phyloP scores from a whole-genome alignment of 768 basidiomycete species.

The Lactarius sp. region DNA sequence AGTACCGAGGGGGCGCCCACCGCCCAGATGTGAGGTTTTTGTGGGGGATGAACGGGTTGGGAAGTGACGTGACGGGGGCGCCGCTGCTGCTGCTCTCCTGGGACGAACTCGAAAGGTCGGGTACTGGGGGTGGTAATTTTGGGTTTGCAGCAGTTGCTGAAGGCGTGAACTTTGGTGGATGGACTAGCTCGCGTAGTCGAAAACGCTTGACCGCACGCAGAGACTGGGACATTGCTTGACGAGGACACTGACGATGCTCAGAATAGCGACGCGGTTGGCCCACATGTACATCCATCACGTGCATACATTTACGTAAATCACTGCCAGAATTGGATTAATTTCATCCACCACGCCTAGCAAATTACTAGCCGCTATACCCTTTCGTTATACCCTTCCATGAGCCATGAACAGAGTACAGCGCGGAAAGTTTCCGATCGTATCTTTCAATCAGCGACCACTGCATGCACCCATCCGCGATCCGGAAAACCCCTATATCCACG shows the following conservation, averaged over 20 bases:
- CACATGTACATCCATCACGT: slow-evolving; percentile 11
- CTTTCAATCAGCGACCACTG: slow-evolving; percentile 63
- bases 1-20: slow-evolving; percentile 69
- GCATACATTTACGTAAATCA: slow-evolving; percentile 2
- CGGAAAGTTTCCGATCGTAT: slow-evolving; percentile 43
- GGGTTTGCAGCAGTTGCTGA: slow-evolving; percentile 31
- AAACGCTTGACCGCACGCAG: slow-evolving; percentile 41
- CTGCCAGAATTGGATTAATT: neutral
- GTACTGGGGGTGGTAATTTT: slow-evolving; percentile 26
- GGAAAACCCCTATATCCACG: slow-evolving; percentile 91
- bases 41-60: slow-evolving; percentile 68
- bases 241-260: too few species aligned
- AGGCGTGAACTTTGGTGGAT: slow-evolving; percentile 33
- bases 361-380: too few species aligned
- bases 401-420: too few species aligned
- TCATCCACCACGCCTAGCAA: too few species aligned
- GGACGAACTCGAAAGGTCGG: slow-evolving; percentile 3
- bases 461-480: slow-evolving; percentile 79
- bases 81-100: slow-evolving; percentile 12
- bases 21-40: slow-evolving; percentile 54
- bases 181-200: slow-evolving; percentile 42
- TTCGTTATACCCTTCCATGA: too few species aligned
- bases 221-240: slow-evolving; percentile 21
- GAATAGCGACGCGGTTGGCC: too few species aligned
- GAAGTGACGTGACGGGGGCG: slow-evolving; percentile 11